Base-by-base conservation (phyloP, 106 monocot genomes). In the Dioscorea zingiberensis region DNA sequence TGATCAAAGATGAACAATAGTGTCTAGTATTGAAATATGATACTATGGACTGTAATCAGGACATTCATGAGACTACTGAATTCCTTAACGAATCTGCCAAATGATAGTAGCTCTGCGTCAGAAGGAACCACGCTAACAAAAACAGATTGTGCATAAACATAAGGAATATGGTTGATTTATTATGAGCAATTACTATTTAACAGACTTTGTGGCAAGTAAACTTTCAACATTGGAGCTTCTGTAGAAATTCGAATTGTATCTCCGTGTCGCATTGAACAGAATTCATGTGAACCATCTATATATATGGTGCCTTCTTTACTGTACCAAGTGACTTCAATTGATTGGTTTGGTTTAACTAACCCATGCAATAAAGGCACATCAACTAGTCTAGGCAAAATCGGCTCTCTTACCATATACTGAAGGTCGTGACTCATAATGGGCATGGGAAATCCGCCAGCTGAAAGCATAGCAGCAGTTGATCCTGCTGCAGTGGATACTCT, bases 391-490 rank as follows among this genome's bases (percentile, higher is more conserved):
- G 81, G 77, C 3, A 68, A 73, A 57, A 92, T 88, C 44, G 97
- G 92, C 55, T 98, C 97, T 71, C 97, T 84, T 53, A 92, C 86
- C 86, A 92, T 98, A 26, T 86, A 93, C 67, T 98, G 92, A 58
- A 98, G 83, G 29, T 92, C 89, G 14, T n/a, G 30, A 53, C 74
- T 68, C 13, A 71, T 67, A 32, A 89, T 82, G 2, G 83, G 79
- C 97, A 98, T 86, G 3, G 77, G 55, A 61, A 80, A 84, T 23
- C 92, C 97, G 45, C 97, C 97, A 25, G 86, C 88, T 47, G 97
- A 98, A 72, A 81, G 79, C 92, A 98, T 92, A 4, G 97, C 97
- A 65, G 97, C 97, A 27, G 97, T 93, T 57, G 97, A 98, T 66
- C 97, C 92, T 25, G 92, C 77, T 62, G 92, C 81, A 26, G 92